These are phyloP conservation scores for Picocystis sp. DNA, from an alignment of 163 green algal species.

Conservation along the genomic window DNA sequence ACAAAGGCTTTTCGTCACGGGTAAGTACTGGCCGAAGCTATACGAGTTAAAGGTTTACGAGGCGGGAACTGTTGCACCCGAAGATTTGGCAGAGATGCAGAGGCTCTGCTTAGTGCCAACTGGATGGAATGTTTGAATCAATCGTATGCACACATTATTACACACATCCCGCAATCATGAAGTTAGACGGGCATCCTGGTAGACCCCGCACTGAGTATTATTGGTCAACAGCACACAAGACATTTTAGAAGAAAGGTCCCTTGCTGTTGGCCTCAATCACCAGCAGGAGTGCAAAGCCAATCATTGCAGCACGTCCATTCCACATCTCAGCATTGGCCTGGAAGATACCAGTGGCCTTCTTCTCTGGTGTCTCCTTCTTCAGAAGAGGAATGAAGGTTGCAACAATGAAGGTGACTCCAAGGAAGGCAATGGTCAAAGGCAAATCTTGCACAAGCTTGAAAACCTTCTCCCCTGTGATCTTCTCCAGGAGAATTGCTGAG, in stretches of 20 bases:
- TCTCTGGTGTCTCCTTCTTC: too few relatives aligned
- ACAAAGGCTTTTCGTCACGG: conserved; percentile 62
- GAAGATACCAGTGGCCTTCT: conserved; percentile 25
- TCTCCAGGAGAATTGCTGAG: conserved; percentile 20
- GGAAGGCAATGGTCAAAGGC: conserved; percentile 10
- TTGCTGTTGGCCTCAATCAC: conserved; percentile 36
- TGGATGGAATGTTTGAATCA: too few relatives aligned
- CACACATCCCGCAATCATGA: too few relatives aligned
- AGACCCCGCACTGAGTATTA: too few relatives aligned
- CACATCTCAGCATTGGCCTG: conserved; percentile 41
- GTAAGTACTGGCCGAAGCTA: conserved; percentile 70
- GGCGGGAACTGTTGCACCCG: too few relatives aligned
- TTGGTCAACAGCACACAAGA: background rate
- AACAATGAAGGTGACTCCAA: conserved; percentile 11
- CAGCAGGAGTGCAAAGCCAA: conserved; percentile 39
- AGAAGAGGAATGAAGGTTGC: conserved; percentile 10
- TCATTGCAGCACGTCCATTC: conserved; percentile 53
- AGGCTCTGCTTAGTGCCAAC: too few relatives aligned
- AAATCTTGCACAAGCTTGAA: conserved; percentile 21
- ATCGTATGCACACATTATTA: too few relatives aligned
- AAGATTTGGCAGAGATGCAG: too few relatives aligned
- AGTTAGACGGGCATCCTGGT: too few relatives aligned
- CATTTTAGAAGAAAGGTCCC: conserved; percentile 39
- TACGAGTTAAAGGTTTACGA: conserved; percentile 42
- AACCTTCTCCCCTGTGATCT: conserved; percentile 17